Evolutionary conservation across 495 filamentous ascomycete genomes (phyloP), one percentile per base, ranked within the genome.

Genomic region (Xylaria acuta): DNA sequence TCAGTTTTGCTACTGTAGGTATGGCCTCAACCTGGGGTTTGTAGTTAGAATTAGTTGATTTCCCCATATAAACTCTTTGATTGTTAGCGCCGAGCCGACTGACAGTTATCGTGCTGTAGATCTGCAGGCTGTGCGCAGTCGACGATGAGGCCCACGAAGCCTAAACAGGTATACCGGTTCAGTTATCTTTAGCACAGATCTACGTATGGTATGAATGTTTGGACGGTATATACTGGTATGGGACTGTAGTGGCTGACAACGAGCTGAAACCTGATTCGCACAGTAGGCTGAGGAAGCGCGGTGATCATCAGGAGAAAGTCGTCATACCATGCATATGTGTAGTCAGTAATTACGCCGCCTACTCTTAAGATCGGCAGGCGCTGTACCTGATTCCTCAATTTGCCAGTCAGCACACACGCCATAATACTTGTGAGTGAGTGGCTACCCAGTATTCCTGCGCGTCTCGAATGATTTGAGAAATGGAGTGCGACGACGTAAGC

Each of bases 401-500:
- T 27, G 5, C 7, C 56, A 38, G 32, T 60, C 32, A 60, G 56
- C 56, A 38, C 30, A 30, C 58, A 43, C 40, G n/a, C 36, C 54
- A 59, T n/a, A 4, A 59, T 30, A 59, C 54, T 20, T 9, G 54
- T 18, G 54, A 14, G 2, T 34, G 27, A 20, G 6, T 9, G 32
- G 2, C n/a, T n/a, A n/a, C n/a, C n/a, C n/a, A n/a, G n/a, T n/a
- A 8, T 32, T 32, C 30, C 32, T 60, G 18, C 58, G 32, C 34
- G 32, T 40, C 32, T 40, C 36, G 53, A 56, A 40, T 16, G 9
- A 22, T 27, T 63, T 40, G 18, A 34, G 34, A 43, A 25, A 4
- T 63, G 60, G n/a, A n/a, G n/a, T n/a, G n/a, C n/a, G n/a, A n/a
- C 60, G 38, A 63, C 38, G 22, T 63, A 63, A 63, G 38, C 38